Base-by-base conservation (phyloP, 345 rosid species). In the Atalantia buxifolia region DNA sequence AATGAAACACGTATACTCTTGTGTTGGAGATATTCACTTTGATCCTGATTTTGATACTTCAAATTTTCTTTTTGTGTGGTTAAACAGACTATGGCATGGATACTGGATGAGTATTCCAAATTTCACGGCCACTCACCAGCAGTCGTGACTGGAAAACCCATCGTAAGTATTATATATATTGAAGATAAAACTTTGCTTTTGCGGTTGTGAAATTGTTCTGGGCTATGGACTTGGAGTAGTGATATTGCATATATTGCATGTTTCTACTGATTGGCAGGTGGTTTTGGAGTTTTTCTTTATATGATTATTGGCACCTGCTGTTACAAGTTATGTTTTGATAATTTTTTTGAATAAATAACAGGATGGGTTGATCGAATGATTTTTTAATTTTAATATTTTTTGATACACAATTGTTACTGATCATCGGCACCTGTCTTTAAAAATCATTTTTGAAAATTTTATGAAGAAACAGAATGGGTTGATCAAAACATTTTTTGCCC, bases 51-150 rank as follows among this genome's bases (percentile, higher is more conserved):
- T 55, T 61, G 33, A 10, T 57, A 33, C 50, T 48, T 53, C n/a
- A 13, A 19, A 24, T 61, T 64, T 74, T 62, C 57, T 77, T 71
- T 14, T 57, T 60, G 14, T 77, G 64, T 62, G 69, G 59, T 80
- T 81, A 13, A 82, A 72, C 87, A 96, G 98, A 94, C 97, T 28
- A 96, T 94, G 98, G 99, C 98, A 10, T 96, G 99, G 99, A 94
- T 96, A 77, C 87, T 96, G n/a, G 98, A 96, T 28, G 99, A 96
- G 76, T 94, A 94, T 86, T 96, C 98, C 0, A 94, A 96, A 82
- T 96, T 96, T 74, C 98, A 96, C 31, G 97, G 98, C 75, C 67
- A 96, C 66, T 96, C 99, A 0, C 99, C 99, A 2, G 99, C 98
- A 63, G 89, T 92, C 0, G 98, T 96, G 45, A 96, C 99, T 0